phyloP scores from a whole-genome alignment of 805 yeast genomes.

The Starmera amethionina region DNA sequence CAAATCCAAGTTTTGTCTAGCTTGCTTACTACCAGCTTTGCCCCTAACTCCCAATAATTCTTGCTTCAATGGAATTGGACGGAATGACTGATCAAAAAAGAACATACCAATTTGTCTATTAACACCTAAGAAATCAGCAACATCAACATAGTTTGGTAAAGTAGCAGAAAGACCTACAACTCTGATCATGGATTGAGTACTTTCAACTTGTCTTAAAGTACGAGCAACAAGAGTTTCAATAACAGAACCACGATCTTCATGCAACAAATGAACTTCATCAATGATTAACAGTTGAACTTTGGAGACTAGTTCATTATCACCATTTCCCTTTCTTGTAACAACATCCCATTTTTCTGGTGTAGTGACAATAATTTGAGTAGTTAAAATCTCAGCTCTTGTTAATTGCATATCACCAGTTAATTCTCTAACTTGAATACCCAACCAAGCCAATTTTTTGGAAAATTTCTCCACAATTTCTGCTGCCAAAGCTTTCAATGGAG shows the following conservation, averaged over 20 bases:
- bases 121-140: slow-evolving; percentile 90
- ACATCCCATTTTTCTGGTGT: slow-evolving; percentile 99
- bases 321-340: slow-evolving; percentile 86
- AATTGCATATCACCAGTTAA: slow-evolving; percentile 95
- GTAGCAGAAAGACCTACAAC: slow-evolving; percentile 95
- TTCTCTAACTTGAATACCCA: slow-evolving; percentile 80
- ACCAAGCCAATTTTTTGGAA: slow-evolving; percentile 65
- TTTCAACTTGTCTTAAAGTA: slow-evolving; percentile 89
- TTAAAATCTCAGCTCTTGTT: slow-evolving; percentile 66
- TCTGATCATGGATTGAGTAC: slow-evolving; percentile 86
- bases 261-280: slow-evolving; percentile 93
- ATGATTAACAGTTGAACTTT: slow-evolving; percentile 81
- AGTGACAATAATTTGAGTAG: slow-evolving; percentile 83
- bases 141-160: slow-evolving; percentile 83
- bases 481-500: slow-evolving; percentile 89
- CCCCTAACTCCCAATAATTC: slow-evolving; percentile 81
- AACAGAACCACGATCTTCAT: slow-evolving; percentile 97
- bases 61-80: slow-evolving; percentile 92
- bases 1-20: slow-evolving; percentile 62
- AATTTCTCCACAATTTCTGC: slow-evolving; percentile 95
- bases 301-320: slow-evolving; percentile 75
- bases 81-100: slow-evolving; percentile 83
- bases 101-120: slow-evolving; percentile 88
- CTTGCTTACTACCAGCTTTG: slow-evolving; percentile 65
- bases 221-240: slow-evolving; percentile 92